Evolutionary conservation across 2,329 filamentous ascomycete species (phyloP).

Genomic region (Aspergillus sp.): DNA sequence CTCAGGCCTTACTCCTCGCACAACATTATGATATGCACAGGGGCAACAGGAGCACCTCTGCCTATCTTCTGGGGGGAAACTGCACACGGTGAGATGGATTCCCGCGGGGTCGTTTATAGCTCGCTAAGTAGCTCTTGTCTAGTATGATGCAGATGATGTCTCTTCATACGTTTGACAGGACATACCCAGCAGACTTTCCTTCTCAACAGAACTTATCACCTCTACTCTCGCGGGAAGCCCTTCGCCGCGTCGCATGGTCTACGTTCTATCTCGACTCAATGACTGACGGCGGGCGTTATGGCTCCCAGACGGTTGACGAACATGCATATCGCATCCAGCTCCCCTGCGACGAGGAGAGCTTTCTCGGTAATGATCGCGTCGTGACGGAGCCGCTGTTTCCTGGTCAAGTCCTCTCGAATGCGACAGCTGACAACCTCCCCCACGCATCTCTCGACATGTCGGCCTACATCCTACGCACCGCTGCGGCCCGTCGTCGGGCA

Average conservation of each 20-base stretch:
- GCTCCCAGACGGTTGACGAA: neutral
- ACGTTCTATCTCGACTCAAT: neutral
- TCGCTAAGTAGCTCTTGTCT: neutral
- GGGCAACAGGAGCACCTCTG: neutral
- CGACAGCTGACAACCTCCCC: neutral
- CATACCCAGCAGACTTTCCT: neutral
- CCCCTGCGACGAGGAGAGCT: slow-evolving; percentile 1
- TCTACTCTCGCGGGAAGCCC: neutral
- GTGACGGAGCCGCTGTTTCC: neutral
- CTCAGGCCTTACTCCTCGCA: neutral
- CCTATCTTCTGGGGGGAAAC: neutral
- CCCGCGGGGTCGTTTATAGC: no score
- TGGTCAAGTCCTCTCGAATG: neutral
- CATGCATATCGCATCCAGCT: neutral
- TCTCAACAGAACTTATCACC: neutral
- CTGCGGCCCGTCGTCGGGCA: neutral
- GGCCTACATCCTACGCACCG: neutral
- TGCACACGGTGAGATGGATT: neutral
- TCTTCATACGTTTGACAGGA: neutral
- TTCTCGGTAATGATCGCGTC: neutral
- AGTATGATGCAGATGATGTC: slow-evolving; percentile 11
- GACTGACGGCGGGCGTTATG: slow-evolving; percentile 1
- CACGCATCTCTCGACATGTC: slow-evolving; percentile 1
- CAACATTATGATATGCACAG: slow-evolving; percentile 4
- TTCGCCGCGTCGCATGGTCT: slow-evolving; percentile 1